Conservation (phyloP, 2,329 filamentous ascomycete species). For the Chaetomiaceae sp. region DNA sequence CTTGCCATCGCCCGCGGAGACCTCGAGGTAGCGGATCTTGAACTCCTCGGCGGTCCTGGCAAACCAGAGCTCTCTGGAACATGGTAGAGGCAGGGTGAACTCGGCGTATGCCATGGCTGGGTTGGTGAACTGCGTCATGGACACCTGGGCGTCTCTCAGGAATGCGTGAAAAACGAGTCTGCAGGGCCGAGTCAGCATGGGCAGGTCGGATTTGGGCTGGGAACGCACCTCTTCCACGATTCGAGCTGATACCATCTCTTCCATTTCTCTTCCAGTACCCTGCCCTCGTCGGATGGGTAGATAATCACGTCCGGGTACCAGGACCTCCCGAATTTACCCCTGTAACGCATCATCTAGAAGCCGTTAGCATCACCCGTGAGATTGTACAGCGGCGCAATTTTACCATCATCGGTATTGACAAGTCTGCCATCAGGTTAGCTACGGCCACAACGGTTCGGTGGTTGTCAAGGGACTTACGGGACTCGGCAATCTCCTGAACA, state of each 20-base stretch:
- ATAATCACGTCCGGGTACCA: slow-evolving; percentile 47
- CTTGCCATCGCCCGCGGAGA: slow-evolving; percentile 33
- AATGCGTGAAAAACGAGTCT: slow-evolving; percentile 60
- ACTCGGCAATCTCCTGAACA: slow-evolving; percentile 52
- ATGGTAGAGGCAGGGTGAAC: slow-evolving; percentile 59
- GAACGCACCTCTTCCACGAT: slow-evolving; percentile 53
- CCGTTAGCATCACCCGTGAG: slow-evolving; percentile 15
- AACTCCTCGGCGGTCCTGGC: slow-evolving; percentile 58
- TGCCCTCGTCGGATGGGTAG: slow-evolving; percentile 47
- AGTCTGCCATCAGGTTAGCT: slow-evolving; percentile 19
- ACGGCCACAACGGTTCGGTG: background rate
- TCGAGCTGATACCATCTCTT: slow-evolving; percentile 57
- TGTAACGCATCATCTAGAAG: slow-evolving; percentile 45
- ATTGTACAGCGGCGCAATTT: background rate
- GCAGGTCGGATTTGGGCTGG: too few relatives aligned
- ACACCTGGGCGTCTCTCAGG: slow-evolving; percentile 59
- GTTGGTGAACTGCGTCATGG: slow-evolving; percentile 59
- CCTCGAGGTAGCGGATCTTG: slow-evolving; percentile 52
- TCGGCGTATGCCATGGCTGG: slow-evolving; percentile 65
- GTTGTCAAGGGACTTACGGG: slow-evolving; percentile 32
- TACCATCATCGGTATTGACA: slow-evolving; percentile 25
- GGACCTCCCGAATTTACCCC: slow-evolving; percentile 53
- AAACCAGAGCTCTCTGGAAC: slow-evolving; percentile 57
- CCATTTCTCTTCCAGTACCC: slow-evolving; percentile 59
- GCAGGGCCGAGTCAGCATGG: slow-evolving; percentile 4